Percentiles rank a stretch among this genome's conserved stretches.
Evolutionary conservation across 148 eudicot genomes (phyloP).

Genomic region (Chenopodium quinoa): DNA sequence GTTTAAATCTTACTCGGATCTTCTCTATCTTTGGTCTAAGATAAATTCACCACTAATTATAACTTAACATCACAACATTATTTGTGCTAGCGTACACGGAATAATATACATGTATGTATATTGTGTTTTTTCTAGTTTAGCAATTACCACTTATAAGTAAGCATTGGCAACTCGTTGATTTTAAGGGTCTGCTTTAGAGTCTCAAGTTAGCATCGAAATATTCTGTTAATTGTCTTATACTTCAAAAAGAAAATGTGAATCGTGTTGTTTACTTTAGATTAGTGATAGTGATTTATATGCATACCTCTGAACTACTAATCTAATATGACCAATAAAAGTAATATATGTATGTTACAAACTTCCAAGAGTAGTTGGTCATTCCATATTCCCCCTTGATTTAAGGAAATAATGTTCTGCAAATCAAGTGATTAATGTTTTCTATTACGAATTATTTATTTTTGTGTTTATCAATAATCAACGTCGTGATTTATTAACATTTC

Average conservation of each 20-base stretch:
- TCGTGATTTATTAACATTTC: too few relatives aligned
- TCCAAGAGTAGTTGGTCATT: not conserved
- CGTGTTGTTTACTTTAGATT: slow-evolving; percentile 6
- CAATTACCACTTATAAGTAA: not conserved
- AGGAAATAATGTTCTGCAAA: not conserved
- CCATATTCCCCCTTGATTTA: not conserved
- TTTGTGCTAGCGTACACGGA: too few relatives aligned
- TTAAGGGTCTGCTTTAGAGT: not conserved
- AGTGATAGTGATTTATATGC: not conserved
- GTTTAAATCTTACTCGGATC: too few relatives aligned
- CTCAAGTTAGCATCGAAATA: not conserved
- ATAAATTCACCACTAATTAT: too few relatives aligned
- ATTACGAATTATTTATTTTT: too few relatives aligned
- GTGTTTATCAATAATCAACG: not conserved
- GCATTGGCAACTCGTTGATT: not conserved
- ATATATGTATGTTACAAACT: not conserved
- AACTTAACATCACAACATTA: too few relatives aligned
- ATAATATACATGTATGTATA: too few relatives aligned
- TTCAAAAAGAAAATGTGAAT: not conserved
- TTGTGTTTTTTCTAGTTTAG: not conserved
- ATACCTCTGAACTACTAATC: not conserved
- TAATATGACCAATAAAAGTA: not conserved
- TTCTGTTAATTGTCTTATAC: not conserved
- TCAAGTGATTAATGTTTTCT: not conserved
- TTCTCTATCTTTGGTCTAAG: too few relatives aligned